Conservation (phyloP, 331 rosid species). For the Saraca asoca region DNA sequence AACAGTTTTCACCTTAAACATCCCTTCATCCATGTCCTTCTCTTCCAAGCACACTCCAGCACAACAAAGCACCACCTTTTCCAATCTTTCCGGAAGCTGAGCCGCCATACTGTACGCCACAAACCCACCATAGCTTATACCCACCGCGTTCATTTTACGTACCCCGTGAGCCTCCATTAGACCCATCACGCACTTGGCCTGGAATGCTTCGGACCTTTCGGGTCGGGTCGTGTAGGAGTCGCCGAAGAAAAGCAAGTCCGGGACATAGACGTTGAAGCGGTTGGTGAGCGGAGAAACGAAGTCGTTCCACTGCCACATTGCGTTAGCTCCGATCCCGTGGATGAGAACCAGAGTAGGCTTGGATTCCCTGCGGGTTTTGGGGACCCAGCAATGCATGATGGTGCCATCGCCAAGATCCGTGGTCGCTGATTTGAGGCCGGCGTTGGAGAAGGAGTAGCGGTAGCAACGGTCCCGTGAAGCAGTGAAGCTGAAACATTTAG, state of each 20-base stretch:
- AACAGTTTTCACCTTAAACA: constrained; percentile 63
- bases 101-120: constrained; percentile 82
- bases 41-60: constrained; percentile 82
- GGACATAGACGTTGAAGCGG: constrained; percentile 79
- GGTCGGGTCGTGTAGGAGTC: constrained; percentile 65
- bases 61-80: constrained; percentile 70
- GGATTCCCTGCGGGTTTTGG: constrained; percentile 42
- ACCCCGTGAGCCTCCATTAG: constrained; percentile 64
- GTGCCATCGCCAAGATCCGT: constrained; percentile 82
- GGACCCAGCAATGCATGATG: constrained; percentile 82
- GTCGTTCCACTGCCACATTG: constrained; percentile 92
- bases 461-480: constrained; percentile 48
- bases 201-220: constrained; percentile 71
- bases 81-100: constrained; percentile 68
- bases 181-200: constrained; percentile 69
- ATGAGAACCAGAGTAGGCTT: constrained; percentile 67
- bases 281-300: constrained; percentile 53
- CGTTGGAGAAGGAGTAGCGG: constrained; percentile 57
- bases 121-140: constrained; percentile 91
- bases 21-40: constrained; percentile 75
- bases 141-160: constrained; percentile 43
- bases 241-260: constrained; percentile 89
- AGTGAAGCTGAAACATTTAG: constrained; percentile 52
- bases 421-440: constrained; percentile 73
- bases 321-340: constrained; percentile 93